Base-by-base conservation (phyloP, 768 basidiomycete species). In the Cubamyces lactineus region DNA sequence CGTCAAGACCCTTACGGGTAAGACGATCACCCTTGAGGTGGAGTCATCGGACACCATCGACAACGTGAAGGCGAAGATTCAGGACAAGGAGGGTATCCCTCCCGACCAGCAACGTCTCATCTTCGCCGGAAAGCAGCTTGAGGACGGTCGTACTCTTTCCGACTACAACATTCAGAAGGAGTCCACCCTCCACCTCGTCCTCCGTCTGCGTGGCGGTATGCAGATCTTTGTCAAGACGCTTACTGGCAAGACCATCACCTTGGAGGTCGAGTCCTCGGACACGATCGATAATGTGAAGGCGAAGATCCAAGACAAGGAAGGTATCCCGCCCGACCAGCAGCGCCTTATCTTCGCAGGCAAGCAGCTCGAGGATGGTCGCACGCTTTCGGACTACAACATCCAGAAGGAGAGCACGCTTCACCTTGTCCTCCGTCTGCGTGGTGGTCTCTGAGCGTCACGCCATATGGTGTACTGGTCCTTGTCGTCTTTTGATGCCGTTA, bases 11-110 rank as follows among this genome's bases (percentile, higher is more conserved):
- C 74, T 93, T 26, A 94, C 91, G 0, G 92, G 92, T 34, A 94
- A 94, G 79, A 94, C 92, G 2, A 96, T 96, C 68, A 95, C 93
- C 2, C 76, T 95, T 16, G 94, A 96, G 72, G 94, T 96, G 45
- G 93, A 95, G 75, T 94, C 92, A 0, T 92, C 89, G 0, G 92
- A 94, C 73, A 94, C 94, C 19, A 94, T 96, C 70, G 93, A 95
- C 72, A 92, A 94, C 64, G 92, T 94, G 26, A 88, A 88, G 73
- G 81, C 86, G 0, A 88, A 89, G 78, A 90, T 91, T 21, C 88
- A 89, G 68, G 89, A 91, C 70, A 90, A 89, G 74, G 89, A 91
- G 62, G 90, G 89, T 0, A 92, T 91, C 38, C 89, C 89, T 42
- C 87, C 89, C 1, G 89, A 94, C 68, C 92, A 94, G 71, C 94